These are phyloP conservation scores for Leishmania major DNA, from an alignment of 208 protist genomes.

Conservation along the genomic window DNA sequence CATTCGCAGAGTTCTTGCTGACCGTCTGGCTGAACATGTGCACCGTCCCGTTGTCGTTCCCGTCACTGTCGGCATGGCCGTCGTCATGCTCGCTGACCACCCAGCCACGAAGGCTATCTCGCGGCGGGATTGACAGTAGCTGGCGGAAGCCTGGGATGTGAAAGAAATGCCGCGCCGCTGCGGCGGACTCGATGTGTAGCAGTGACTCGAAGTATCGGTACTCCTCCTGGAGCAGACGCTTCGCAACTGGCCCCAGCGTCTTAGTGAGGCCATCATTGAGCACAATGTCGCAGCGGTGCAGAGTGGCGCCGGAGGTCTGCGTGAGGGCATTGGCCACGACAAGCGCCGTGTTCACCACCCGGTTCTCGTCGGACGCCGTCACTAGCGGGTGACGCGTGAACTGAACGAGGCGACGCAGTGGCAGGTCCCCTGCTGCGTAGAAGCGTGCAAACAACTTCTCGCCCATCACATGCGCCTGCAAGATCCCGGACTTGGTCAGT, in stretches of 20 bases:
- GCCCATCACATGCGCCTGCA: constrained; percentile 50
- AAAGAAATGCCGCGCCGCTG: constrained; percentile 52
- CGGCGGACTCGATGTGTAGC: constrained; percentile 46
- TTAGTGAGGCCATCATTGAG: constrained; percentile 49
- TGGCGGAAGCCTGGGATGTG: constrained; percentile 59
- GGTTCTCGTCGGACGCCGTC: constrained; percentile 42
- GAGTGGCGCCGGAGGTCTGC: constrained; percentile 26
- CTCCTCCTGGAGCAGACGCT: constrained; percentile 50
- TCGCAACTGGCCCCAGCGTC: constrained; percentile 35
- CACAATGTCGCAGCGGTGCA: constrained; percentile 37
- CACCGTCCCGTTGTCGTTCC: neutral
- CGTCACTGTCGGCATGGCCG: neutral
- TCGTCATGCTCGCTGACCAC: constrained; percentile 7
- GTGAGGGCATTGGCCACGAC: constrained; percentile 52
- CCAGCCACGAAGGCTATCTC: constrained; percentile 12
- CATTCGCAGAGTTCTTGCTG: neutral
- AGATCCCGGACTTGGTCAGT: constrained; percentile 47
- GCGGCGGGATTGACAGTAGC: constrained; percentile 45
- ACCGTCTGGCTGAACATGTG: neutral
- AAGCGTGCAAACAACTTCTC: constrained; percentile 61
- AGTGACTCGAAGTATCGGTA: constrained; percentile 53
- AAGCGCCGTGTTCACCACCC: constrained; percentile 53
- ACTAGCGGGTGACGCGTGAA: constrained; percentile 46
- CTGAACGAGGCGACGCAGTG: constrained; percentile 36
- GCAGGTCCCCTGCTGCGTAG: constrained; percentile 55